Base-by-base conservation (phyloP, 345 rosid species). In the Camelina neglecta region DNA sequence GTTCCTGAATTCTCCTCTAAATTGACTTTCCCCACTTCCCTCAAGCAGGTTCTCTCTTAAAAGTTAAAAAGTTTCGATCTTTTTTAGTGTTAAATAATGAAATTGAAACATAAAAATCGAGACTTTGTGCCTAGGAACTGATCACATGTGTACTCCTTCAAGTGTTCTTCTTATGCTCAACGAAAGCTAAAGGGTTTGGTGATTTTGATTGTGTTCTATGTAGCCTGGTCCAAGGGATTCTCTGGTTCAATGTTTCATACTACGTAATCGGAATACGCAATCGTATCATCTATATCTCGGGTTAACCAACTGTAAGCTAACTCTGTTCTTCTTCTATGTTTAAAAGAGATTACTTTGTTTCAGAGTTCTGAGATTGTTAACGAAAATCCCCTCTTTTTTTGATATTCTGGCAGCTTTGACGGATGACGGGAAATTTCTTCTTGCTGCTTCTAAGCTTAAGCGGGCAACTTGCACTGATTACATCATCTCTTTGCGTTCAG, bases 11-110 rank as follows among this genome's bases (percentile, higher is more conserved):
- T 81, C 54, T 92, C 95, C 1, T 90, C 87, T 47, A 84, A 74
- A 70, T 65, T 94, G 75, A 92, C 97, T 39, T 92, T 94, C 77
- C 97, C 98, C 7, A 81, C 89, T 78, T 90, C 96, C 12, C 82
- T 94, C 51, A 92, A 92, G 45, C 97, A 92, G 98, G 97, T 91
- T 11, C 6, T 11, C 20, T 35, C 38, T 26, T 53, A 1, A 29
- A 31, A 15, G 23, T 21, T 21, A 1, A 21, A 21, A 21, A 21
- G 16, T 4, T 49, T 68, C 23, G 26, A 0, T 33, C 36, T 48
- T 67, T 61, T 23, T 9, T 8, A 49, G 68, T 70, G 16, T 11
- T 8, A 13, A 61, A 57, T 41, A 35, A 4, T 62, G 61, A 29
- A 31, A 48, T 55, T 67, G 33, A 15, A 5, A 55, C 71, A 26